phyloP scores from a whole-genome alignment of 2,329 filamentous ascomycete genomes.

The Claviceps citrina region DNA sequence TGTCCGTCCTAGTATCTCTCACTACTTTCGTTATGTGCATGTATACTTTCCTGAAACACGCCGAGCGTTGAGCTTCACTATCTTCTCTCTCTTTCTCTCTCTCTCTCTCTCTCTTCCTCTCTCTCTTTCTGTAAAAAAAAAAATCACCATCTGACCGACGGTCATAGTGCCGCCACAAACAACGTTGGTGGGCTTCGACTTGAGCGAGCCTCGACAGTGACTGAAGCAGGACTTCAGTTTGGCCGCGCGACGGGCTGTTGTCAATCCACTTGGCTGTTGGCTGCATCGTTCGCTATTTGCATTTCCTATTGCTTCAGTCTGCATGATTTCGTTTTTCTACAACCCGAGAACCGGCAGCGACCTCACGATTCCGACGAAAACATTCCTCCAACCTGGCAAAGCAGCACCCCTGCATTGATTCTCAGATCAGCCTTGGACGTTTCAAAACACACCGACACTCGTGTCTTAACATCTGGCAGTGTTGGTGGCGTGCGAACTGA shows the following conservation, averaged over 20 bases:
- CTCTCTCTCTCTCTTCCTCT: too few species aligned
- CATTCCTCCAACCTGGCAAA: background rate
- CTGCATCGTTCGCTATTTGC: background rate
- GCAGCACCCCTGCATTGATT: background rate
- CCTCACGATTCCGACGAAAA: background rate
- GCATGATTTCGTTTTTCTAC: background rate
- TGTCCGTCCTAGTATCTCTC: slow-evolving; percentile 3
- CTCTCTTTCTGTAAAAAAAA: too few species aligned
- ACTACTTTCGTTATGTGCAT: background rate
- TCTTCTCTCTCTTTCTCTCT: background rate
- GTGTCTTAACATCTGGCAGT: background rate
- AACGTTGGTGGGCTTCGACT: background rate
- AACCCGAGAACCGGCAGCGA: too few species aligned
- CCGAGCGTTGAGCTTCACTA: background rate
- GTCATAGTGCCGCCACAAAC: background rate
- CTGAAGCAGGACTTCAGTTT: slow-evolving; percentile 7
- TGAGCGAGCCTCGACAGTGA: background rate
- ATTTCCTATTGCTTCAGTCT: background rate
- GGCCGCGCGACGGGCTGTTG: background rate
- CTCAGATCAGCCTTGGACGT: background rate
- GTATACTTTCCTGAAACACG: background rate
- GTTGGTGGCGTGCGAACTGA: background rate
- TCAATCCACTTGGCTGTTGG: background rate
- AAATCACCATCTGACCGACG: too few species aligned
- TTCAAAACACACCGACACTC: background rate